Evolutionary conservation across 1,139 yeast species (phyloP).

Genomic region (Zhuliangozyma parablackwelliae): DNA sequence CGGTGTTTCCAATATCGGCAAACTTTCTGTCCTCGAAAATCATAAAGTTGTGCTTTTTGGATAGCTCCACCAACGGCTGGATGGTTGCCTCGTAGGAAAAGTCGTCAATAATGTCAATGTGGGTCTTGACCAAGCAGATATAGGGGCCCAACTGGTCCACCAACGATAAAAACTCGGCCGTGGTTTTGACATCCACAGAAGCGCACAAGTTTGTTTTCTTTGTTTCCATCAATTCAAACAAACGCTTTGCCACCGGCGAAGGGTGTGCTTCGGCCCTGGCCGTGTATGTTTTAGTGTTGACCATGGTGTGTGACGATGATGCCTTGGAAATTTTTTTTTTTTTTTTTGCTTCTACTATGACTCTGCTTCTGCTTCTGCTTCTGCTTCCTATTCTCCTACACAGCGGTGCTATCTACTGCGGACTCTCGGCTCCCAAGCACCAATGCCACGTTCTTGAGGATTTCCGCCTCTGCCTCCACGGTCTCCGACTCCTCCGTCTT

Average conservation of each 20-base stretch:
- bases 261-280: constrained; percentile 67
- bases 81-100: constrained; percentile 79
- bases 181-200: constrained; percentile 84
- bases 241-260: constrained; percentile 75
- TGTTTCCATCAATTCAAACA: constrained; percentile 68
- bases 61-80: constrained; percentile 62
- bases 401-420: neutral
- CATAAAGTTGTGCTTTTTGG: constrained; percentile 76
- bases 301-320: constrained; percentile 11
- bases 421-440: constrained; percentile 26
- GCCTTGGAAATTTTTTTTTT: neutral
- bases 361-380: no score
- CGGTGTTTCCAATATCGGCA: constrained; percentile 99
- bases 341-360: no score
- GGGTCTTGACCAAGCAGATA: constrained; percentile 90
- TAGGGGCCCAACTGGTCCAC: constrained; percentile 84
- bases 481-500: constrained; percentile 32
- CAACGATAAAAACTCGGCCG: constrained; percentile 65
- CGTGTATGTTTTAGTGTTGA: constrained; percentile 43
- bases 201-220: constrained; percentile 92
- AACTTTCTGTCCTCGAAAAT: constrained; percentile 95
- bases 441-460: constrained; percentile 54
- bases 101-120: constrained; percentile 87
- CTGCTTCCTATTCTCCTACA: neutral
- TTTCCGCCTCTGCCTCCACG: constrained; percentile 58